Evolutionary conservation across 192 early-diverging fungal genomes (phyloP).

Genomic region (Backusella liffmaniae): DNA sequence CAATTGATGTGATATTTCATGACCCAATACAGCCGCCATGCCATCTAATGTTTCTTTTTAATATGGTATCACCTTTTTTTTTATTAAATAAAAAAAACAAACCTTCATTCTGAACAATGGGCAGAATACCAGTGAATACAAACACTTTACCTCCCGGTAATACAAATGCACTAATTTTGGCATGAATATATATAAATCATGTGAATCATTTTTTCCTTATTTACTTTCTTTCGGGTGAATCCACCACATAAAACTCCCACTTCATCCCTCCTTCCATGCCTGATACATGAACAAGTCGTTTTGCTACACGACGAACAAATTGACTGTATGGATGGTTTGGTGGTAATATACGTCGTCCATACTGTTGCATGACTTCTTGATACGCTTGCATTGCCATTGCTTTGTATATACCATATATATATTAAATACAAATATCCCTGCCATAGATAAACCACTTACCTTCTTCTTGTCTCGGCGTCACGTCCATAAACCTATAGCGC

Average conservation of each 20-base stretch:
- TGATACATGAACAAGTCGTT: constrained; percentile 65
- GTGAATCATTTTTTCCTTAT: too few relatives aligned
- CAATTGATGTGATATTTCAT: constrained; percentile 93
- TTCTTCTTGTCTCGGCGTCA: constrained; percentile 58
- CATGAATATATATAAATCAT: too few relatives aligned
- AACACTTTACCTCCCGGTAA: constrained; percentile 95
- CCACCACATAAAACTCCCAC: constrained; percentile 94
- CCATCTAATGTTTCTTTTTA: constrained; percentile 48
- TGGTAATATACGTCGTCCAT: constrained; percentile 67
- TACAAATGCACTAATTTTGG: constrained; percentile 74
- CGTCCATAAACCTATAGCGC: constrained; percentile 69
- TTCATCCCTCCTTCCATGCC: constrained; percentile 66
- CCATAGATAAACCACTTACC: not conserved
- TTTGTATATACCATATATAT: not conserved
- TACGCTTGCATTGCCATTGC: constrained; percentile 72
- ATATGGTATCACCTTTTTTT: not conserved
- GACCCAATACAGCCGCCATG: constrained; percentile 90
- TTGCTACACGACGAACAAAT: constrained; percentile 71
- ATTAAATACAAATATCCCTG: not conserved
- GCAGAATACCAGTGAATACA: constrained; percentile 94
- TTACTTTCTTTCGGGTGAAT: constrained; percentile 72
- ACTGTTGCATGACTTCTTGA: constrained; percentile 64
- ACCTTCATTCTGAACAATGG: constrained; percentile 70
- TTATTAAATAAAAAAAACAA: not conserved
- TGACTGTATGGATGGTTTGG: constrained; percentile 54